Percentiles rank a stretch among this genome's conserved stretches.
Conservation (phyloP, 306 rosid species). For the Casuarina cunninghamiana region DNA sequence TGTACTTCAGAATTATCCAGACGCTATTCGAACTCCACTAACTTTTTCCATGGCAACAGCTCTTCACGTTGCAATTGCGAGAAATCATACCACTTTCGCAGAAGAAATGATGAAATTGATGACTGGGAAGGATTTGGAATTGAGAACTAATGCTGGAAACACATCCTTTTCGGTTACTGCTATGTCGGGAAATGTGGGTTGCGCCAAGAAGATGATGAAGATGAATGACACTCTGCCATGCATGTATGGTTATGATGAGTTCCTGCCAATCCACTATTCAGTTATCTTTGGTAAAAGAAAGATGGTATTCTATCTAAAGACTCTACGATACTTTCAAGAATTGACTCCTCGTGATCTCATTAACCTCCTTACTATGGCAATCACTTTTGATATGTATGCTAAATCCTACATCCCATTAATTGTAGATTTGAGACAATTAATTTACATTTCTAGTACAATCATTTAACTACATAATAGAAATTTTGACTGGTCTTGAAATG, state of each 20-base stretch:
- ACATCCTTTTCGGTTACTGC: not conserved
- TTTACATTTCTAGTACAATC: too few species aligned
- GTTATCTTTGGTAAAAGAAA: too few species aligned
- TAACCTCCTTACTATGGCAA: too few species aligned
- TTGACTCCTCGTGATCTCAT: too few species aligned
- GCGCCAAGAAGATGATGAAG: not conserved
- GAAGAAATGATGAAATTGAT: not conserved
- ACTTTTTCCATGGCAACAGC: not conserved
- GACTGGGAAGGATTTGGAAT: rapidly evolving
- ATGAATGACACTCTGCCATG: not conserved
- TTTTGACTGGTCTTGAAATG: too few species aligned
- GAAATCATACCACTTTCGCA: not conserved
- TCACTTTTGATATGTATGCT: too few species aligned
- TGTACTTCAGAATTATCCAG: not conserved
- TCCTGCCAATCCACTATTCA: too few species aligned
- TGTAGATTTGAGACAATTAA: too few species aligned
- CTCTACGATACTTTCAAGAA: too few species aligned
- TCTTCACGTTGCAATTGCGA: not conserved
- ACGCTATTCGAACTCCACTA: not conserved
- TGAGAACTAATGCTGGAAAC: not conserved
- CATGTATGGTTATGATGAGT: not conserved
- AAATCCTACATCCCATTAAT: too few species aligned
- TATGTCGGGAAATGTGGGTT: not conserved
- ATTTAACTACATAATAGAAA: too few species aligned
- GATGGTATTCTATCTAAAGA: too few species aligned